Base-by-base conservation (phyloP, 225 moss, liverwort and hornwort species). In the Sphagnum tenellum region DNA sequence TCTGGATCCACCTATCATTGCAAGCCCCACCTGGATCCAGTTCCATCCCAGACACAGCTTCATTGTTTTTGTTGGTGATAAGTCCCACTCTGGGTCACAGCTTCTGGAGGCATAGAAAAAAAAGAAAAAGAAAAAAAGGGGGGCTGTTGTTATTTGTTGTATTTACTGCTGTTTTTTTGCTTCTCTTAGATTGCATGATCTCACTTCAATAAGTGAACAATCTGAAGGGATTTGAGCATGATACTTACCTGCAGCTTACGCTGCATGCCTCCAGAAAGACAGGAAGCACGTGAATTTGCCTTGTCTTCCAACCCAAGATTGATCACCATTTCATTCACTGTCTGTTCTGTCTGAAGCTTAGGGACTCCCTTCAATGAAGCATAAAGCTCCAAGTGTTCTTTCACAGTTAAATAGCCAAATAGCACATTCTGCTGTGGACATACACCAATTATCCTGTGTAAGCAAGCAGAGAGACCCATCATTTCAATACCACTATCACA, bases 261-360 rank as follows among this genome's bases (percentile, higher is more conserved):
- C 70, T 94, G 89, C 89, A 91, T 89, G 63, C 94, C 94, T 69
- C 94, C 94, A 60, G 94, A 94, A 53, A 94, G 88, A 72, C 68
- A 80, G 55, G 68, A 67, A 2, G 82, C 88, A 67, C 68, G 84
- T 59, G 86, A 62, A 46, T 88, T 72, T 8, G 64, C 66, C 52
- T 88, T 82, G 11, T 86, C 88, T 60, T 73, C 51, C 54, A 94
- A 80, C 11, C 82, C 87, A 57, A 94, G 89, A 52, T 76, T 86
- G 48, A 61, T 74, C 60, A 86, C 76, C 91, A 94, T 94, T 62
- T 82, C 77, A 54, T 78, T 74, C 63, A 89, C 84, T 80, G 74
- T 86, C 14, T 56, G 12, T 62, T 70, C 14, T 56, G 86, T 74
- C 51, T 73, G 70, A 46, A 73, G 76, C 11, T 65, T 64, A 3